Evolutionary conservation across 139 green algal genomes (phyloP), one percentile per base, ranked within the genome.

Genomic region (Parachlorella kessleri): DNA sequence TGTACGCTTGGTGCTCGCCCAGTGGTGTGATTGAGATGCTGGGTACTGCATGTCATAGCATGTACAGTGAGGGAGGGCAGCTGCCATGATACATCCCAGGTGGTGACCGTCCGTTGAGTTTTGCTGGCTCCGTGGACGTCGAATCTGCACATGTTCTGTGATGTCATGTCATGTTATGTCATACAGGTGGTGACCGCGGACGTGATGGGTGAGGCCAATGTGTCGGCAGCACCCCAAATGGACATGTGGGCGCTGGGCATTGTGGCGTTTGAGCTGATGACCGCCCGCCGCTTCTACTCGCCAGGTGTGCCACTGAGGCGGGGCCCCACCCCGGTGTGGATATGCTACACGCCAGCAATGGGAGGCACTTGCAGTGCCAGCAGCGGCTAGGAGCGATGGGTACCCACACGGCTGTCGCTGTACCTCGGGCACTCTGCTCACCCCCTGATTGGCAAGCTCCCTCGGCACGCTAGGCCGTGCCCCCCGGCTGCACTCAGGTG

Each of bases 181-280:
- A n/a, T n/a, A n/a, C 75, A 81, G 76, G 33, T 81, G 32, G 66
- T 55, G 10, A 54, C 53, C 1, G 76, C 76, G 1, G 76, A 81
- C 76, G 18, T 76, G 53, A 6, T 21, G 4, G 76, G 76, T 36
- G 68, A 76, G 53, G 54, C 67, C 33, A 54, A 28, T 21, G 41
- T 76, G 2, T n/a, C 54, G 4, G 76, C 76, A 1, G 76, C 76
- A 28, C 66, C 38, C 67, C 24, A 26, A 36, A 48, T 81, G 53
- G 76, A 81, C 76, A 35, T 76, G 39, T 81, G 48, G 24, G n/a
- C 68, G 14, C 76, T 81, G 76, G 76, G 76, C 37, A 33, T 76
- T 1, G 26, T 81, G 37, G 68, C 68, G 3, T 81, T 33, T 14
- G 76, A 81, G 67, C 24, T 42, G 3, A 6, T 40, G 33, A 68